Percentiles rank a stretch among this genome's conserved stretches.
Conservation (phyloP, 2,329 filamentous ascomycete species). For the Nemania diffusa region DNA sequence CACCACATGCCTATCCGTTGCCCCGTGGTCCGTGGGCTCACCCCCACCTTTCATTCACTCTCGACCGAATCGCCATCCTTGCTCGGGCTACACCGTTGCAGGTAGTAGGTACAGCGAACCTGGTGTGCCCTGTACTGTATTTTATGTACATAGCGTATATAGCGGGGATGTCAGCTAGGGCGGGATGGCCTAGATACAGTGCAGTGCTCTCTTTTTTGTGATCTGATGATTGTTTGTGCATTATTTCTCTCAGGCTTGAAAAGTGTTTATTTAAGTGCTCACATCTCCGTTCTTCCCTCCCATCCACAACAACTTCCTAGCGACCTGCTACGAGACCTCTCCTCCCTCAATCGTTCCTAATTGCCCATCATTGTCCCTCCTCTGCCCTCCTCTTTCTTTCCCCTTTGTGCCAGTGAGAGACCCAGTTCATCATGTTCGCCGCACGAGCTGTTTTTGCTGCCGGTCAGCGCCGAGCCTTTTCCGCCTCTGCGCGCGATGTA, state of each 20-base stretch:
- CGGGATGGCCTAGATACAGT: no score
- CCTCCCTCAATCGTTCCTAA: neutral
- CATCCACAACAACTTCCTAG: neutral
- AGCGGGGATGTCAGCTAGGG: no score
- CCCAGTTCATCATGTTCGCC: conserved; percentile 42
- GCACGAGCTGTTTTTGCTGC: conserved; percentile 49
- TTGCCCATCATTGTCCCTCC: neutral
- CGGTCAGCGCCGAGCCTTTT: conserved; percentile 82
- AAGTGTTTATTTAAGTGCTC: neutral
- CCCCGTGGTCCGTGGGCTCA: neutral
- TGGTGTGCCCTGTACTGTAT: no score
- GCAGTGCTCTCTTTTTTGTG: neutral
- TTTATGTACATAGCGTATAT: no score
- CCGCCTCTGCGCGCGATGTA: conserved; percentile 81
- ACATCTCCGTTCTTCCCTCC: neutral
- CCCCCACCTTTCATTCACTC: neutral
- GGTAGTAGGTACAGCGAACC: neutral
- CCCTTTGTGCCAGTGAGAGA: neutral
- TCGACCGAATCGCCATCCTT: neutral
- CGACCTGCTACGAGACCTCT: neutral
- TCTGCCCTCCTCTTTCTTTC: neutral
- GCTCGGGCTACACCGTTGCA: neutral
- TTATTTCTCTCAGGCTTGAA: conserved; percentile 8
- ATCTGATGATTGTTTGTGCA: neutral
- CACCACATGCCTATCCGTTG: neutral